These are phyloP conservation scores for Spergularia bocconei DNA, from an alignment of 148 eudicot genomes.

Conservation along the genomic window DNA sequence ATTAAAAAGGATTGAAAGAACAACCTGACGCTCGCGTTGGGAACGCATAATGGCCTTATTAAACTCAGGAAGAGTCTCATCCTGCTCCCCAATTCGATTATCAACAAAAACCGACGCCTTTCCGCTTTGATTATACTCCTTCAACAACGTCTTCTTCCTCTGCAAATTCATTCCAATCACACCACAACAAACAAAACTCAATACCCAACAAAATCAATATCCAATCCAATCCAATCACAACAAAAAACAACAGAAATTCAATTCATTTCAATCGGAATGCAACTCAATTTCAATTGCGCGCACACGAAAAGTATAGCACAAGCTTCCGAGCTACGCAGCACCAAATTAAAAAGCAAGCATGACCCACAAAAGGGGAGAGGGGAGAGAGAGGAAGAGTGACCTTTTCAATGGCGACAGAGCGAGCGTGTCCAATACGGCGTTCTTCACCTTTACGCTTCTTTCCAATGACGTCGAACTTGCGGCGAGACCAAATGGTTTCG, in stretches of 20 bases:
- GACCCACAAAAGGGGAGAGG: no score
- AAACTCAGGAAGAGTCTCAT: slow-evolving; percentile 72
- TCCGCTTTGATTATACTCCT: slow-evolving; percentile 81
- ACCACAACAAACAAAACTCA: neutral
- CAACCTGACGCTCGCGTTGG: slow-evolving; percentile 86
- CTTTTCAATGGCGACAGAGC: slow-evolving; percentile 18
- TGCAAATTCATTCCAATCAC: slow-evolving; percentile 25
- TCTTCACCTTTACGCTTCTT: slow-evolving; percentile 85
- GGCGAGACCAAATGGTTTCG: slow-evolving; percentile 85
- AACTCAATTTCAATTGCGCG: neutral
- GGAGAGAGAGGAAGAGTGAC: neutral
- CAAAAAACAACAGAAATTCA: neutral
- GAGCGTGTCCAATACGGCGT: slow-evolving; percentile 77
- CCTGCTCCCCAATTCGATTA: slow-evolving; percentile 84
- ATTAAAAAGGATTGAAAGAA: neutral
- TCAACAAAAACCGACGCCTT: slow-evolving; percentile 81
- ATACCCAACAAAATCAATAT: slow-evolving; percentile 3
- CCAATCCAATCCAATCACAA: slow-evolving; percentile 2
- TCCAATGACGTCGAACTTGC: slow-evolving; percentile 79
- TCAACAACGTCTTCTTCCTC: slow-evolving; percentile 84
- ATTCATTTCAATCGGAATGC: neutral
- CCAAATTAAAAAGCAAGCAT: no score
- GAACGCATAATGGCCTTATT: slow-evolving; percentile 89
- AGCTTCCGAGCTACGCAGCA: no score
- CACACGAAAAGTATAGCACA: neutral